A percentile compares a stretch with the other conserved stretches of the same genome.
Evolutionary conservation across 495 filamentous ascomycete species (phyloP).

Genomic region (Durotheca rogersii): DNA sequence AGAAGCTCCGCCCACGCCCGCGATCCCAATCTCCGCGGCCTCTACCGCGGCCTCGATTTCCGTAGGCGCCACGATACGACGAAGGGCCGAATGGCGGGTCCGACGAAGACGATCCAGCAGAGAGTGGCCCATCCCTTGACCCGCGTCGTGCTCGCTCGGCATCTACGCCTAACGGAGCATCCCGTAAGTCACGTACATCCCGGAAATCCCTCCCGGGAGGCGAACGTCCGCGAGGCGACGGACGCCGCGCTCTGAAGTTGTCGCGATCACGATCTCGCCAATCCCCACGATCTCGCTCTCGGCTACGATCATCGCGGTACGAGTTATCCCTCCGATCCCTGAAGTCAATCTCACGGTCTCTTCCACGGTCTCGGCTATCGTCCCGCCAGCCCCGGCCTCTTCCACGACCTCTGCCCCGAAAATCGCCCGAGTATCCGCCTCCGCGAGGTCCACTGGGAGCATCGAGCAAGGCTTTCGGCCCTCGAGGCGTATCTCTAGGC

Average conservation of each 20-base stretch:
- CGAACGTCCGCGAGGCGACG: slow-evolving; percentile 49
- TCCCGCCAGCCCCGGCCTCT: slow-evolving; percentile 51
- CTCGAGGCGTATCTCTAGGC: slow-evolving; percentile 60
- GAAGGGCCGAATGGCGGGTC: slow-evolving; percentile 59
- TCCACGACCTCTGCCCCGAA: slow-evolving; percentile 49
- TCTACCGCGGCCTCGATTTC: slow-evolving; percentile 41
- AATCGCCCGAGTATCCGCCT: slow-evolving; percentile 50
- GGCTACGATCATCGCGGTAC: slow-evolving; percentile 51
- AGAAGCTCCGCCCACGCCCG: slow-evolving; percentile 61
- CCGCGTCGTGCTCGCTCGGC: slow-evolving; percentile 52
- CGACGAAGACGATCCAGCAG: slow-evolving; percentile 66
- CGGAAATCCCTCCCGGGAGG: slow-evolving; percentile 46
- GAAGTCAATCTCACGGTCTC: slow-evolving; percentile 59
- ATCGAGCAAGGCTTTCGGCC: slow-evolving; percentile 69
- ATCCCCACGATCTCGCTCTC: slow-evolving; percentile 47
- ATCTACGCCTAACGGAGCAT: slow-evolving; percentile 48
- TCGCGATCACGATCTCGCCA: slow-evolving; percentile 46
- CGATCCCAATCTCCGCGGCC: slow-evolving; percentile 69
- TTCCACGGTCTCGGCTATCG: slow-evolving; percentile 62
- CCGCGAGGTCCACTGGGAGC: slow-evolving; percentile 59
- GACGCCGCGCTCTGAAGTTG: slow-evolving; percentile 46
- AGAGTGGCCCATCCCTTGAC: slow-evolving; percentile 62
- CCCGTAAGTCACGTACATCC: slow-evolving; percentile 38
- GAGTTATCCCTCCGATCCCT: slow-evolving; percentile 50
- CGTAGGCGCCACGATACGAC: slow-evolving; percentile 57